Evolutionary conservation across 441 rosid species (phyloP), one percentile per base, ranked within the genome.

Genomic region (Dalechampia spathulata): DNA sequence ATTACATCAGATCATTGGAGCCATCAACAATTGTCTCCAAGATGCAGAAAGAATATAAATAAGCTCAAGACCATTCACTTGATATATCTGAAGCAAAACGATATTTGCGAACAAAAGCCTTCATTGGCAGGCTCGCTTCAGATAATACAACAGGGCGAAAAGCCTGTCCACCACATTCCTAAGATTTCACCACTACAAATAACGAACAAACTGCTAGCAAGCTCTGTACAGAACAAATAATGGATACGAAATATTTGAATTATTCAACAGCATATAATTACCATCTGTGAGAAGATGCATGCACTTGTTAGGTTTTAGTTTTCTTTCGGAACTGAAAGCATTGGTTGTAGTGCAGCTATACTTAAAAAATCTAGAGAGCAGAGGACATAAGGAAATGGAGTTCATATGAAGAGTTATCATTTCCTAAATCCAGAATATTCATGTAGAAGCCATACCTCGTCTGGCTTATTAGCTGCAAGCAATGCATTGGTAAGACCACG

Each of bases 381-480:
- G 7, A 5, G 42, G 4, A 20, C 13, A 36, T 46, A 13, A 28
- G 21, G 38, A 21, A 42, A 27, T 11, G 15, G 21, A n/a, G 19
- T 15, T 10, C 5, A 1, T 23, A 57, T 2, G 26, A 36, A 10
- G 15, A 11, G 13, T 36, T 45, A 19, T 26, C 16, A 23, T 30
- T 16, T 16, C 16, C 5, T n/a, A 46, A 21, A 25, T 22, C 7
- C 16, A 15, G 23, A 55, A 48, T 22, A 22, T 30, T 42, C 3
- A 36, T 13, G 48, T 47, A 51, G 49, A 64, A 34, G 49, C 46
- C 68, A 58, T 68, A 91, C 98, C 94, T 86, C 87, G 64, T 78
- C 85, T n/a, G 95, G 93, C 68, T 77, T 91, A 74, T 84, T 81
- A 13, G 98, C 86, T 75, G 96, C 96, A 71, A 91, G 76, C 67